Evolutionary conservation across 192 early-diverging fungal genomes (phyloP).

Genomic region (Piromyces finnis): DNA sequence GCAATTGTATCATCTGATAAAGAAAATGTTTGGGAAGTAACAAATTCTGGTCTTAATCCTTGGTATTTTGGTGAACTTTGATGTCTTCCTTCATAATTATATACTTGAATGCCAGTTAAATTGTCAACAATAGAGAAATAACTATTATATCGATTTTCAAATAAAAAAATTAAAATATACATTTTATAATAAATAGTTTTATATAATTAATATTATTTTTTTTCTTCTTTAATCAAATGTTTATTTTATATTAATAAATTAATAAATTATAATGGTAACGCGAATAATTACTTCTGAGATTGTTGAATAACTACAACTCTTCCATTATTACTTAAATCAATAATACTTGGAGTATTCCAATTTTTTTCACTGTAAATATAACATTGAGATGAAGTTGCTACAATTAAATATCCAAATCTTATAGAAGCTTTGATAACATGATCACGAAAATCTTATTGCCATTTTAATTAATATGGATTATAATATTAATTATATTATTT

Average conservation of each 20-base stretch:
- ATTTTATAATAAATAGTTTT: no score
- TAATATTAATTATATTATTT: no score
- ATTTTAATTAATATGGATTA: no score
- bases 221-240: no score
- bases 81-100: conserved; percentile 25
- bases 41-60: conserved; percentile 26
- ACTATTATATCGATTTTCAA: not conserved
- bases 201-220: no score
- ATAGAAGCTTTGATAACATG: conserved; percentile 28
- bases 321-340: conserved; percentile 30
- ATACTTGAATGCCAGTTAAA: conserved; percentile 30
- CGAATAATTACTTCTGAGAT: conserved; percentile 23
- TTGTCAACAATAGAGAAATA: conserved; percentile 30
- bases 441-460: conserved; percentile 23
- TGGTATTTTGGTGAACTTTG: conserved; percentile 28
- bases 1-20: conserved; percentile 26
- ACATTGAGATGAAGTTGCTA: conserved; percentile 29
- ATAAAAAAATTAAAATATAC: no score
- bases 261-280: no score
- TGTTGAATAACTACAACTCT: conserved; percentile 37
- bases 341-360: conserved; percentile 39
- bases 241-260: no score
- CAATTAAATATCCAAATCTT: conserved; percentile 23
- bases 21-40: conserved; percentile 22
- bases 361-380: conserved; percentile 35